Evolutionary conservation across 495 filamentous ascomycete species (phyloP), one percentile per base, ranked within the genome.

Genomic region (Penicillium diatomitis): DNA sequence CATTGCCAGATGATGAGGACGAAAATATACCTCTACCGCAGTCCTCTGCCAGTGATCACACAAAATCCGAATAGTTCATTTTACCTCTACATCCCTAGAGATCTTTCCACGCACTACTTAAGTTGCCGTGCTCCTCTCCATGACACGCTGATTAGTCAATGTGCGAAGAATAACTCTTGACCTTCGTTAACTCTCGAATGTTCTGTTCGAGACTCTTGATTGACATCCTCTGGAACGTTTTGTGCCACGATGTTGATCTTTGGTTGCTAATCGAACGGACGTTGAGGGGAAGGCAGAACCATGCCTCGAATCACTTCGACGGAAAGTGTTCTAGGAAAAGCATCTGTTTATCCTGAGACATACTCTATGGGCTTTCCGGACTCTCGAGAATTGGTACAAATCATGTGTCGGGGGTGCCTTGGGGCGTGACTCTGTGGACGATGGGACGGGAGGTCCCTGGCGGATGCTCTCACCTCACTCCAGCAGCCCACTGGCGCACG

Each of bases 121-220:
- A 96, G 90, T 90, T 94, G 84, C 74, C 89, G 87, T 79, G 71
- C 61, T 71, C 74, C 69, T 77, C 55, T 72, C 84, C 74, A 82
- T 91, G 82, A 76, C 72, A 79, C 89, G 86, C 77, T 82, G 79
- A 89, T 91, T 78, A 89, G 90, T 95, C 89, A 86, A 77, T 82
- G 83, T 92, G 89, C 90, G 86, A 74, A 96, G 75, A 96, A 74
- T 53, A 66, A 87, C 50, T 48, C 53, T 65, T 66, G 67, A 58
- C 64, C 44, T 68, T 68, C 53, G 32, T 58, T 55, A 65, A 70
- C 67, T 58, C 61, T 56, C 55, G 52, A 39, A 34, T 27, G 33
- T 20, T 57, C 41, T 49, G 30, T 51, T 53, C 60, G 64, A 62
- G 58, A 69, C 54, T 56, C 44, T 44, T 49, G 43, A 39, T 45